phyloP scores from a whole-genome alignment of 179 eudicot genomes.

The Silene coronaria region DNA sequence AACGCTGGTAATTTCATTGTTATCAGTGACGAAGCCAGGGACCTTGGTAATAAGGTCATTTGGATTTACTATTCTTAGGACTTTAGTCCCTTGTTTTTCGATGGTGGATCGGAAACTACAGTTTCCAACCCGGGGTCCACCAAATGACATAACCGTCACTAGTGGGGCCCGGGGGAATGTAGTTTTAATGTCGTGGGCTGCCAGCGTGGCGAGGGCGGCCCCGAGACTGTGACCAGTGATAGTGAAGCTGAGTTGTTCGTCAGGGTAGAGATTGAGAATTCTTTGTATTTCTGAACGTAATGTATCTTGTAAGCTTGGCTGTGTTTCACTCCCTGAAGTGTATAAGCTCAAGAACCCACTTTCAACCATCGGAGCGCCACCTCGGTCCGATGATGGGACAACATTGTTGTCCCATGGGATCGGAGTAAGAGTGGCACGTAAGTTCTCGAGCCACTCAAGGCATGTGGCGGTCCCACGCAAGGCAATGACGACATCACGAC shows the following conservation, averaged over 20 bases:
- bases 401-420: conserved; percentile 19
- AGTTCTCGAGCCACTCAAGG: conserved; percentile 84
- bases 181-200: conserved; percentile 62
- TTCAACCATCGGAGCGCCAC: conserved; percentile 42
- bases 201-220: conserved; percentile 73
- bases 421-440: conserved; percentile 51
- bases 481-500: conserved; percentile 81
- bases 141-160: conserved; percentile 75
- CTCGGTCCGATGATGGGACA: not conserved
- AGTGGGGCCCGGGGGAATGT: conserved; percentile 42
- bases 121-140: conserved; percentile 91
- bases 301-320: conserved; percentile 56
- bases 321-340: conserved; percentile 40
- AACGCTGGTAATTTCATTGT: conserved; percentile 3
- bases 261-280: conserved; percentile 45
- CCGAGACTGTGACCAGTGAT: conserved; percentile 95
- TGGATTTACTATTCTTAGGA: conserved; percentile 36
- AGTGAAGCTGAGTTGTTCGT: conserved; percentile 69
- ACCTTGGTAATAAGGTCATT: conserved; percentile 38
- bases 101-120: conserved; percentile 43
- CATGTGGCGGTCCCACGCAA: conserved; percentile 92
- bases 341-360: conserved; percentile 75
- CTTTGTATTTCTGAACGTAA: conserved; percentile 47
- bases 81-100: conserved; percentile 35
- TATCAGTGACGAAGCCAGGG: conserved; percentile 33